Evolutionary conservation across 768 basidiomycete genomes (phyloP), one percentile per base, ranked within the genome.

Genomic region (Xerocomellus amylosporus): DNA sequence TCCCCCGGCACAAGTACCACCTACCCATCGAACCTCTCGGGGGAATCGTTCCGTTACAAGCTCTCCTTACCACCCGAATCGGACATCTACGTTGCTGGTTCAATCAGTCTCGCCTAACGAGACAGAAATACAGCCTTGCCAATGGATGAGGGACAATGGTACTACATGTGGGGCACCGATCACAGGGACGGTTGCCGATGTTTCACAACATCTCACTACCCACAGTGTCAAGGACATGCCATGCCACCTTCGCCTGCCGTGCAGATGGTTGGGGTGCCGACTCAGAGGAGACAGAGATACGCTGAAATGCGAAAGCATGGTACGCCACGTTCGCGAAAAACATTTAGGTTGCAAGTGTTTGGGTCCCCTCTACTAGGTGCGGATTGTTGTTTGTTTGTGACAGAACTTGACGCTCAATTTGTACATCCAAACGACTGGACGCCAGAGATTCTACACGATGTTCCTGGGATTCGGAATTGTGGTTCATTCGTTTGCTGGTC

Each of bases 291-390:
- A 19, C 2, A 47, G n/a, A 8, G 1, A 0, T 2, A 4, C 0
- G 14, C 40, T 67, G 17, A 67, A 66, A 0, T 61, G 66, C 2
- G 57, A 66, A 33, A 52, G 51, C 9, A 59, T 67, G 4, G 38
- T 50, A 2, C 53, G 66, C 0, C 66, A 67, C 2, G 15, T 64
- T 0, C 41, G 52, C 0, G 66, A 67, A 33, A 53, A 7, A 3
- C 65, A 67, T 22, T 3, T 67, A 8, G 6, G 46, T 5, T 43
- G 10, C 20, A 65, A 22, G 37, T 58, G 64, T 33, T 38, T n/a
- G n/a, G n/a, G n/a, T n/a, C n/a, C 41, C 14, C 19, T 12, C 8
- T 42, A 8, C 46, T 26, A 24, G 51, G 53, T 56, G 14, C 5
- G 51, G 24, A 7, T 19, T 20, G 1, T 34, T 5, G 1, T 8